Evolutionary conservation across 768 basidiomycete genomes (phyloP), one percentile per base, ranked within the genome.

Genomic region (Zangia roseola): DNA sequence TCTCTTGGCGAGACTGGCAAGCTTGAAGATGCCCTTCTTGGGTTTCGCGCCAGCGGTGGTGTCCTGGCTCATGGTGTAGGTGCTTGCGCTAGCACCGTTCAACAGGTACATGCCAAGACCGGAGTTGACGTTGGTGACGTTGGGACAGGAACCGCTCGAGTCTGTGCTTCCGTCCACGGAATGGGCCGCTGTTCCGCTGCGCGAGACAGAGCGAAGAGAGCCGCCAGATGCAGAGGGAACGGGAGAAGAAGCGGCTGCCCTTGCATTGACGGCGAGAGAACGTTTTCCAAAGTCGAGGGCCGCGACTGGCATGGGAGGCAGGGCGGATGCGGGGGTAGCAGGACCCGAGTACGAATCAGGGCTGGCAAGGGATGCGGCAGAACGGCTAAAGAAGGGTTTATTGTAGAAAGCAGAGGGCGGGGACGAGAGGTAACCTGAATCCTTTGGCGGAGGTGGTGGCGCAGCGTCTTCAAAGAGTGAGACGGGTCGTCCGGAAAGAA

Each of bases 371-470:
- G 79, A 80, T 23, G 71, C 58, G 44, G 79, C 65, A 2, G 80
- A 80, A 37, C 73, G 72, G 21, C 56, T 71, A 57, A 69, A 69
- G 56, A 74, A 51, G 10, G 71, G 66, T 43, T 54, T 70, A 56
- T 58, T 69, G 57, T 65, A 64, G 5, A 53, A 37, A 0, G 43
- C 2, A 0, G 54, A 42, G 24, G 53, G 36, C 21, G 25, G 43
- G 16, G 40, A 76, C 67, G 49, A 17, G 1, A 14, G 12, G 67
- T 80, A 79, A 57, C 72, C 72, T 7, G 71, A 59, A 55, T 88
- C 86, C 66, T 88, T 87, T 34, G 84, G 84, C 0, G 86, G 86
- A 2, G 72, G 78, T 7, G 79, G 80, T 28, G 71, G 68, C 40
- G 50, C 49, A 14, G 50, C 6, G n/a, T 59, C 59, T 63, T 43